Conservation (phyloP, 306 rosid genomes). For the Cicer bijugum region DNA sequence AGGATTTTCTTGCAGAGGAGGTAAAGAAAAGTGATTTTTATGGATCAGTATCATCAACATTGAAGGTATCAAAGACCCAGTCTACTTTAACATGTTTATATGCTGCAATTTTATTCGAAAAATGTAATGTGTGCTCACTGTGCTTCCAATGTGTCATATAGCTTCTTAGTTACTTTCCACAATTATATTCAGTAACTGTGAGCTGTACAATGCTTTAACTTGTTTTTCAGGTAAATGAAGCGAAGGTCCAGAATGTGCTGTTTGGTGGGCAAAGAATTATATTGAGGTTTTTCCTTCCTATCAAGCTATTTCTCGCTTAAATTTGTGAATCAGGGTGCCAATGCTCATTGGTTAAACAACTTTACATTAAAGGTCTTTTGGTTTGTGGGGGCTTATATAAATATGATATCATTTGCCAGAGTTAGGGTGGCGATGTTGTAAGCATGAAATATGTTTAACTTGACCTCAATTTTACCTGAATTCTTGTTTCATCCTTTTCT, state of each 20-base stretch:
- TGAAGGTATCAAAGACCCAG: slow-evolving; percentile 61
- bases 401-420: slow-evolving; percentile 26
- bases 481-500: slow-evolving; percentile 34
- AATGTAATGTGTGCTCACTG: not conserved
- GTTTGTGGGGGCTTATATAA: slow-evolving; percentile 2
- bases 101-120: slow-evolving; percentile 30
- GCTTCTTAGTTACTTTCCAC: slow-evolving; percentile 26
- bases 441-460: slow-evolving; percentile 31
- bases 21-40: slow-evolving; percentile 91
- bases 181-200: slow-evolving; percentile 35
- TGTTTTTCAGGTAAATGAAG: slow-evolving; percentile 66
- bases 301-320: slow-evolving; percentile 45
- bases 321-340: slow-evolving; percentile 30
- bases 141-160: slow-evolving; percentile 26
- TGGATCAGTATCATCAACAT: slow-evolving; percentile 85
- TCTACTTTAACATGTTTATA: slow-evolving; percentile 27
- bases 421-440: slow-evolving; percentile 28
- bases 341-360: slow-evolving; percentile 23
- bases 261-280: slow-evolving; percentile 59
- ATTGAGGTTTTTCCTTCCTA: slow-evolving; percentile 65
- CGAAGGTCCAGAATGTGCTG: slow-evolving; percentile 54
- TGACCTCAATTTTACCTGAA: slow-evolving; percentile 28
- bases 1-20: slow-evolving; percentile 80
- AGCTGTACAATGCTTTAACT: slow-evolving; percentile 37
- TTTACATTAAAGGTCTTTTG: not conserved